Base-by-base conservation (phyloP, 169 alveolate genomes). In the Plasmodium reichenowi region DNA sequence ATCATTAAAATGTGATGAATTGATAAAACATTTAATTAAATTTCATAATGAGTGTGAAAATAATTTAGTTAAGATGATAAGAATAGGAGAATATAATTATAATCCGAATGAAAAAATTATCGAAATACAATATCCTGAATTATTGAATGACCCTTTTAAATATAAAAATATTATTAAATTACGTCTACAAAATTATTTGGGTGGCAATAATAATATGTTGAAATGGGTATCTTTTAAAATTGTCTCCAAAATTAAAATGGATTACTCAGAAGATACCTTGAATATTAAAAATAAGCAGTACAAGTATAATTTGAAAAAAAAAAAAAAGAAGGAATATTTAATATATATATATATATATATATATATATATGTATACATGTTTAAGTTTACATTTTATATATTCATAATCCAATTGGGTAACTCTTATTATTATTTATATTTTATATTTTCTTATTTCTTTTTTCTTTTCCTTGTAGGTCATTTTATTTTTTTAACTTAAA, bases 81-180 rank as follows among this genome's bases (percentile, higher is more conserved):
- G 88, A 60, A 76, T 76, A 63, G 88, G 88, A 15, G 88, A 76
- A 29, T 76, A 76, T 76, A 76, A 56, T 63, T 76, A 24, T 56
- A 64, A 63, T 3, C 8, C 17, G 26, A 3, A 50, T 63, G 88
- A 76, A 26, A 62, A 24, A 54, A 56, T 48, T 6, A 64, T 76
- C 8, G 88, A 76, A 76, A 64, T 76, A 63, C 50, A 68, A 24
- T 76, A 76, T 43, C 52, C 88, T 1, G 88, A 76, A 58, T 63
- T 70, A 8, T 56, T 76, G 10, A 62, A 10, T 12, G 88, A 76
- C 10, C 88, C 88, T 2, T 12, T 26, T 5, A 76, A 76, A 56
- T 76, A 76, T 48, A 63, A 63, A 20, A 76, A 76, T 58, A 63
- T 76, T 54, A 64, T 76, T 63, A 63, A 76, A 43, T 50, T 76